phyloP scores from a whole-genome alignment of 2,329 filamentous ascomycete genomes.

The Arthrobotrys sphaeroides region DNA sequence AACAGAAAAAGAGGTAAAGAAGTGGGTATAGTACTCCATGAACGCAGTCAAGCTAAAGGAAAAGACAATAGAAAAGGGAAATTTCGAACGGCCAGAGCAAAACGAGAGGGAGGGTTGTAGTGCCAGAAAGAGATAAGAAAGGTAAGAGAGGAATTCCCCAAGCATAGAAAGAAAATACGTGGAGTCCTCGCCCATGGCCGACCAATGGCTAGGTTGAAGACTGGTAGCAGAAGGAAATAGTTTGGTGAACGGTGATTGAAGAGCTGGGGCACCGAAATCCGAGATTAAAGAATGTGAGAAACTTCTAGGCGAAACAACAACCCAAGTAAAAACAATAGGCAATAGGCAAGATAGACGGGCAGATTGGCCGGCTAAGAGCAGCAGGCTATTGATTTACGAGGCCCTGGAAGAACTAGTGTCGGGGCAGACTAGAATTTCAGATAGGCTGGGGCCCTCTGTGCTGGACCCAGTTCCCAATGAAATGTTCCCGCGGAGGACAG shows the following conservation, averaged over 20 bases:
- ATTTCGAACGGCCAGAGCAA: background rate
- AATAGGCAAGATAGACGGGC: background rate
- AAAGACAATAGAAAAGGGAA: background rate
- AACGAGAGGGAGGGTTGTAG: background rate
- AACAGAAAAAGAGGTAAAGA: background rate
- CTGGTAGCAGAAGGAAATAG: background rate
- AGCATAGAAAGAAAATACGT: background rate
- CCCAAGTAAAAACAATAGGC: too few relatives aligned
- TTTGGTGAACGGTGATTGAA: background rate
- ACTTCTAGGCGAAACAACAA: background rate
- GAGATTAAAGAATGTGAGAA: background rate
- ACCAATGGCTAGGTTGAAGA: background rate
- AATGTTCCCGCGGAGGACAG: conserved; percentile 56
- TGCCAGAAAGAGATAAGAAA: background rate
- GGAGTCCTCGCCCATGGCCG: background rate
- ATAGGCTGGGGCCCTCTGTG: conserved; percentile 16
- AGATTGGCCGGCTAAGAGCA: background rate
- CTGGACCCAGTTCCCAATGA: conserved; percentile 7
- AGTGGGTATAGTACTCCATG: conserved; percentile 1
- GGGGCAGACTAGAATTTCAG: conserved; percentile 20
- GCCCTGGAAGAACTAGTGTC: background rate
- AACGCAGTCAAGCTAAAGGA: background rate
- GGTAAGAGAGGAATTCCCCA: too few relatives aligned
- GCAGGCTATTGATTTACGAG: background rate
- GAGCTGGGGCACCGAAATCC: background rate